Evolutionary conservation across 202 grass and related monocot species (phyloP).

Genomic region (Cymbopogon flexuosus): DNA sequence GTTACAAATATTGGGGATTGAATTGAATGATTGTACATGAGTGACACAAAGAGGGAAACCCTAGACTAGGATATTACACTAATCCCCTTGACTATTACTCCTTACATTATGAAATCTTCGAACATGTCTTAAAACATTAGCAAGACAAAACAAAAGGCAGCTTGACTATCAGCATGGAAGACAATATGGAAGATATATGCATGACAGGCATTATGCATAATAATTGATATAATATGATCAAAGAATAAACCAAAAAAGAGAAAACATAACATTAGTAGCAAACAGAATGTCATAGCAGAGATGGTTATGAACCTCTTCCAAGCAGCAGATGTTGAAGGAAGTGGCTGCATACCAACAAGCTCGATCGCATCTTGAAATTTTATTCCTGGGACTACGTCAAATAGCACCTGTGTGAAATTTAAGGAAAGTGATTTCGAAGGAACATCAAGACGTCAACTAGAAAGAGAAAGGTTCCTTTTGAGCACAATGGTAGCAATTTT

Average conservation of each 20-base stretch:
- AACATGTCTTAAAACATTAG: constrained; percentile 8
- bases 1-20: background rate
- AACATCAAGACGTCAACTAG: constrained; percentile 1
- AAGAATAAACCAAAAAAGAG: background rate
- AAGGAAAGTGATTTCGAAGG: constrained; percentile 14
- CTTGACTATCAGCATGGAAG: background rate
- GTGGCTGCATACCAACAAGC: constrained; percentile 75
- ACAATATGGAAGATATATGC: background rate
- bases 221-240: background rate
- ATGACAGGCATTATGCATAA: background rate
- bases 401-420: constrained; percentile 55
- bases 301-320: constrained; percentile 67
- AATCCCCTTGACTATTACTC: background rate
- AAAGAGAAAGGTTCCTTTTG: constrained; percentile 7
- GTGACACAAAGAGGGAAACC: background rate
- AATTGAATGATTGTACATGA: background rate
- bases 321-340: constrained; percentile 61
- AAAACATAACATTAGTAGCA: constrained; percentile 8
- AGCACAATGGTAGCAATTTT: background rate
- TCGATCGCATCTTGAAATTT: constrained; percentile 79
- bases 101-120: constrained; percentile 10
- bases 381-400: constrained; percentile 88
- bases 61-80: background rate
- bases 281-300: constrained; percentile 11
- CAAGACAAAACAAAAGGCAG: background rate